Evolutionary conservation across 1,284 basidiomycete genomes (phyloP).

Genomic region (Singerocomus rubriflavus): DNA sequence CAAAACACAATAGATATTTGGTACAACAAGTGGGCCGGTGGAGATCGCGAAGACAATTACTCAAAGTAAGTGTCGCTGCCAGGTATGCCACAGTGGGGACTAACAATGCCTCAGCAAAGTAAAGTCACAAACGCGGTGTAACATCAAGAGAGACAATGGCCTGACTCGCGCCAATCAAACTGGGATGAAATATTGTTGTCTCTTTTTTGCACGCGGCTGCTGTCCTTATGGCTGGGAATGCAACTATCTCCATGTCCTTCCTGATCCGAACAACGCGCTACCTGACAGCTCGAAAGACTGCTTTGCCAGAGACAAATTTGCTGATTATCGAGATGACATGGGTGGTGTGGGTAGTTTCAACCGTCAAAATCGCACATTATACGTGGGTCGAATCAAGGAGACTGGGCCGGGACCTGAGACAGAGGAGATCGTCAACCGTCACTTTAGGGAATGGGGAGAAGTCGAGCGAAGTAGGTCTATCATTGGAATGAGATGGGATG

Average conservation of each 20-base stretch:
- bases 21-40: constrained; percentile 99
- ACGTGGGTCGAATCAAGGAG: constrained; percentile 93
- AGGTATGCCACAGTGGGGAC: background rate
- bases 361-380: constrained; percentile 91
- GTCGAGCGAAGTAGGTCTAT: constrained; percentile 80
- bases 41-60: constrained; percentile 90
- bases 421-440: constrained; percentile 83
- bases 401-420: constrained; percentile 85
- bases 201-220: constrained; percentile 95
- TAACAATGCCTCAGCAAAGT: constrained; percentile 66
- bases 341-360: constrained; percentile 97
- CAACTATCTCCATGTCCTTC: constrained; percentile 89
- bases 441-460: constrained; percentile 98
- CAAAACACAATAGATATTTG: constrained; percentile 74
- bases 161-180: constrained; percentile 92
- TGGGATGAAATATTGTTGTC: constrained; percentile 88
- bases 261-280: constrained; percentile 64
- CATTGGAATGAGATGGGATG: constrained; percentile 1
- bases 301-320: constrained; percentile 96
- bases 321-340: constrained; percentile 99
- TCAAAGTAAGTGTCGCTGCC: constrained; percentile 64
- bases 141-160: constrained; percentile 85
- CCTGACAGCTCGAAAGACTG: constrained; percentile 95
- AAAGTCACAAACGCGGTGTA: constrained; percentile 88
- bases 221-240: constrained; percentile 98